A percentile compares a stretch with the other conserved stretches of the same genome.
Evolutionary conservation across 306 rosid species (phyloP).

Genomic region (Cucurbita ficifolia): DNA sequence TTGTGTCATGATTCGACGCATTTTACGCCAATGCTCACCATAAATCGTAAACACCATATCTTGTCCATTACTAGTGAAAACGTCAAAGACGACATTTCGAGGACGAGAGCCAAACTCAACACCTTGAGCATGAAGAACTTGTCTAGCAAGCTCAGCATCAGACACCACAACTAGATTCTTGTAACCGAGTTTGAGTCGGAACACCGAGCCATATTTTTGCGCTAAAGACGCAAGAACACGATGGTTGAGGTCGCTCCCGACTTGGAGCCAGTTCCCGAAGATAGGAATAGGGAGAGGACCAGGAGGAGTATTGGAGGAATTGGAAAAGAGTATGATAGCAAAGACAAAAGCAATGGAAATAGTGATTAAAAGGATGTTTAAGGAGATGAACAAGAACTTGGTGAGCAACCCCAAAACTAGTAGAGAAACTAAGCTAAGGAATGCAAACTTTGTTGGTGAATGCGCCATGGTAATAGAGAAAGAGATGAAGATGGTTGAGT

Average conservation of each 20-base stretch:
- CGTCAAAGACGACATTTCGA: constrained; percentile 54
- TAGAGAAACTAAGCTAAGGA: constrained; percentile 9
- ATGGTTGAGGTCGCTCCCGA: constrained; percentile 72
- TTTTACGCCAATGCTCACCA: constrained; percentile 81
- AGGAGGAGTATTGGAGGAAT: constrained; percentile 31
- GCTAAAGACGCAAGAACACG: constrained; percentile 49
- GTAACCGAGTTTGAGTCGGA: constrained; percentile 62
- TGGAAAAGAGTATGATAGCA: constrained; percentile 9
- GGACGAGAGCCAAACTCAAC: constrained; percentile 70
- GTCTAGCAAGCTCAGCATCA: constrained; percentile 46
- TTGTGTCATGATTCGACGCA: constrained; percentile 70
- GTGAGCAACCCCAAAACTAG: constrained; percentile 10
- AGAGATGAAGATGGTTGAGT: not conserved
- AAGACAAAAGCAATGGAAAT: constrained; percentile 1
- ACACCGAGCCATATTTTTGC: constrained; percentile 43
- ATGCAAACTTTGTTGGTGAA: constrained; percentile 9
- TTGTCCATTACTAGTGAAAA: constrained; percentile 71
- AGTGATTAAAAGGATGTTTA: constrained; percentile 2
- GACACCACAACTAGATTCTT: constrained; percentile 58
- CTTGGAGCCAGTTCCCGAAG: constrained; percentile 78
- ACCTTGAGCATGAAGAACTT: constrained; percentile 72
- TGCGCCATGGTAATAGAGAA: constrained; percentile 13
- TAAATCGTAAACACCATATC: constrained; percentile 77
- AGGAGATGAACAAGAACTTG: constrained; percentile 13
- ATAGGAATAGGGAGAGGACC: constrained; percentile 57